Base-by-base conservation (phyloP, 148 eudicot species). In the Vaccinium corymbosum region DNA sequence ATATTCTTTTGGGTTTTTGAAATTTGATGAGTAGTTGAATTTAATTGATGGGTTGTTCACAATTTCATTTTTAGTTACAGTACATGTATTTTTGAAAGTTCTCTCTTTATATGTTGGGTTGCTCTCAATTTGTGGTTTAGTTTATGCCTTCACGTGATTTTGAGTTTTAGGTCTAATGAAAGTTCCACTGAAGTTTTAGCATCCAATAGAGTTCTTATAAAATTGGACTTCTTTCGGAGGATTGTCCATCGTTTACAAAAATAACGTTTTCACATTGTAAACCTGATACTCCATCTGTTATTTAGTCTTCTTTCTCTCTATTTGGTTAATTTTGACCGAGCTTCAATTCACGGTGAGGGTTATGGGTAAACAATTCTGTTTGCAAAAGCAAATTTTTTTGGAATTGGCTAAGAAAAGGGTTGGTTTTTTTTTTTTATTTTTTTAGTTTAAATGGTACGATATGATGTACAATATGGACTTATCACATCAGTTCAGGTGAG, bases 81-180 rank as follows among this genome's bases (percentile, higher is more conserved):
- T 61, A 59, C 9, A 1, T 42, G 82, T 50, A 51, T 61, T 79
- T 64, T 80, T 81, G 25, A 68, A 15, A 48, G 57, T 27, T 80
- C 27, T 6, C 7, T 35, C 25, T 46, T 61, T 62, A 1, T 81
- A 1, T 48, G 29, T 64, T 64, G 74, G 83, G 53, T 64, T 64
- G 38, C 27, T 64, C 48, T 35, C 55, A 46, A 62, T 80, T 61
- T 57, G 82, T 77, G 71, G 52, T 42, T 80, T 80, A 14, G 29
- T 46, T 42, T 42, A 42, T 42, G 46, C 46, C 46, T 42, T 80
- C 32, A n/a, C 64, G 57, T 74, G 35, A n/a, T 27, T 25, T 80
- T 46, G 38, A 22, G 38, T n/a, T 80, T 62, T 66, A 64, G 68
- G 81, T 79, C 81, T 56, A 6, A 8, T n/a, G n/a, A 7, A 62